Evolutionary conservation across 176 grass and related monocot species (phyloP), one percentile per base, ranked within the genome.

Genomic region (Paspalum vaginatum): DNA sequence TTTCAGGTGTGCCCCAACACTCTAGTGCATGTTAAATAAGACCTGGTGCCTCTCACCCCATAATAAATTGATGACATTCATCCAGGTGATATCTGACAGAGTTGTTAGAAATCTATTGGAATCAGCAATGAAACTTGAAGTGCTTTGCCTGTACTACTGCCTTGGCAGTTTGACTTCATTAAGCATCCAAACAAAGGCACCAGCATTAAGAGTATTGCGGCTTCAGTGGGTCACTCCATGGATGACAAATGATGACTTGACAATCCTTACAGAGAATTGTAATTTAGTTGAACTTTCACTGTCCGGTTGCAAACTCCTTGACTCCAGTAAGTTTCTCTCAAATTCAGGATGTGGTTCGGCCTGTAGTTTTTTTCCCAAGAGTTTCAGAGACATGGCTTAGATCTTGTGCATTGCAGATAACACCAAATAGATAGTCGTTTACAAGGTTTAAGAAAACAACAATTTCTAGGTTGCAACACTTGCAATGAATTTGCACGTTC

Each of bases 221-320:
- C 87, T 97, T 38, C 86, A 89, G 59, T 89, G 94, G 91, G 88
- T 93, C 66, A 70, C 86, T 79, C 85, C 81, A 75, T 91, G 94
- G 91, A 89, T 97, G 65, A 93, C 94, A 89, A 91, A 97, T 45
- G 55, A 83, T 72, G 91, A 93, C 52, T 76, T 97, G 79, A 61
- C 26, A 63, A 51, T 89, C 63, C 91, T 97, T 61, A 81, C 70
- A 56, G 42, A 83, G 53, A 91, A 82, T 68, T 97, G 78, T 48
- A 82, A 85, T 73, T 62, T 97, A 56, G 67, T 88, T 85, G 88
- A 97, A 79, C 75, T 97, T 85, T 89, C 54, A 22, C 77, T 97
- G 39, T 83, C 91, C 61, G 94, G 94, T 68, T 97, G 94, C 79
- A 89, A 87, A 74, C 94, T 87, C 78, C 91, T 97, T 9, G 81